These are phyloP conservation scores for Porogramme epimiltina DNA, from an alignment of 1,284 basidiomycete genomes.

Conservation along the genomic window DNA sequence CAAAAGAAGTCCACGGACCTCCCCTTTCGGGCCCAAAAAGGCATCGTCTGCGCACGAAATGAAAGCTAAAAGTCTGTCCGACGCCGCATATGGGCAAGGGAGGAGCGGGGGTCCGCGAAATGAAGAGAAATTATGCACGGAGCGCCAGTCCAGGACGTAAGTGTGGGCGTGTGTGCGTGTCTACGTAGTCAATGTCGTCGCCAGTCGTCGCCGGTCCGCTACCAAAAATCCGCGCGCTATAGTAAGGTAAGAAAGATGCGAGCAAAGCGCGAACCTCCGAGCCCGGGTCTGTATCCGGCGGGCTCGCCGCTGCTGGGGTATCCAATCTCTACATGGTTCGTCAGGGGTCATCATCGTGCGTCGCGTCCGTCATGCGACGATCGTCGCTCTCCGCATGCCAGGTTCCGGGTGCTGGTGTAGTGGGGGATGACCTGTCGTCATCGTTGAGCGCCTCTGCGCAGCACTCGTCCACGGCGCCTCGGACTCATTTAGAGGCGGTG, in stretches of 20 bases:
- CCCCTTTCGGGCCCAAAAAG: no score
- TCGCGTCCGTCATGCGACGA: slow-evolving; percentile 8
- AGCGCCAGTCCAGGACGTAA: background rate
- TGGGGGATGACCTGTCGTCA: slow-evolving; percentile 22
- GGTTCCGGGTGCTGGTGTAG: slow-evolving; percentile 15
- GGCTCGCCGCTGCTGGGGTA: slow-evolving; percentile 1
- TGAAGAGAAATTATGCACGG: background rate
- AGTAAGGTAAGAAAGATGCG: slow-evolving; percentile 14
- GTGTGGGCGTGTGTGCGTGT: background rate
- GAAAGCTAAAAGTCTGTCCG: no score
- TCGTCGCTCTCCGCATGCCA: slow-evolving; percentile 13
- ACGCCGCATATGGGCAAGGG: no score
- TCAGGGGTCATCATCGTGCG: background rate
- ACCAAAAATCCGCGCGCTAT: slow-evolving; percentile 7
- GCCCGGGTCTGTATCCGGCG: no score
- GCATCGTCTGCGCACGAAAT: no score
- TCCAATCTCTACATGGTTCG: background rate
- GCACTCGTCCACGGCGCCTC: slow-evolving; percentile 13
- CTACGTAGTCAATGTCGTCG: slow-evolving; percentile 5
- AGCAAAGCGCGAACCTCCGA: slow-evolving; percentile 4
- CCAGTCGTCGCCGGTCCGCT: slow-evolving; percentile 9
- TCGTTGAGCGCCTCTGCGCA: slow-evolving; percentile 23
- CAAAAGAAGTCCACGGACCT: background rate
- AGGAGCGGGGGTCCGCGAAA: background rate
- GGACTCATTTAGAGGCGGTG: slow-evolving; percentile 46